Evolutionary conservation across 176 grass and related monocot genomes (phyloP).

Genomic region (Themeda triandra): DNA sequence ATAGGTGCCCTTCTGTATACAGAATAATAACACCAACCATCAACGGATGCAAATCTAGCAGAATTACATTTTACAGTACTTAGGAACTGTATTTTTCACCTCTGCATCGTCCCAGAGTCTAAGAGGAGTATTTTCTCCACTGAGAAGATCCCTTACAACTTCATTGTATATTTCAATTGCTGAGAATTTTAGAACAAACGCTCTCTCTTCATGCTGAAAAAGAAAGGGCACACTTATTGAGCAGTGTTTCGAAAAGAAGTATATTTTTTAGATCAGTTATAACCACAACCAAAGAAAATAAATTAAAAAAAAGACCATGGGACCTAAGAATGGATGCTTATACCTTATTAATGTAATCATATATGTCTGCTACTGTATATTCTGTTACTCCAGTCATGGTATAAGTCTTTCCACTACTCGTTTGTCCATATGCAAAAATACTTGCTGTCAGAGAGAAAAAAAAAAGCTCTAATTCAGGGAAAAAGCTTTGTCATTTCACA

Average conservation of each 20-base stretch:
- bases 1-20: conserved; percentile 72
- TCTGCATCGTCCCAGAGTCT: conserved; percentile 89
- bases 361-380: conserved; percentile 89
- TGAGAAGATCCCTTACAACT: conserved; percentile 85
- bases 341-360: conserved; percentile 92
- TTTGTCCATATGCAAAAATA: conserved; percentile 98
- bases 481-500: background rate
- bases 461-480: conserved; percentile 19
- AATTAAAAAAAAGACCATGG: background rate
- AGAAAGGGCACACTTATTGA: background rate
- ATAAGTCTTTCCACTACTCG: conserved; percentile 96
- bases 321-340: conserved; percentile 1
- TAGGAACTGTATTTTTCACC: conserved; percentile 25
- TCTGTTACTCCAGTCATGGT: conserved; percentile 98
- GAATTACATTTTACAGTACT: background rate
- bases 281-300: background rate
- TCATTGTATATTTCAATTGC: conserved; percentile 99
- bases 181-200: conserved; percentile 90
- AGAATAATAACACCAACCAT: conserved; percentile 14
- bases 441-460: conserved; percentile 56
- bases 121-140: conserved; percentile 60
- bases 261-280: background rate
- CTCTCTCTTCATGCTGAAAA: conserved; percentile 93
- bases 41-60: conserved; percentile 8
- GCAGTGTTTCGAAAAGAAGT: background rate